A percentile compares a stretch with the other conserved stretches of the same genome.
These are phyloP conservation scores for Hyphopichia homilentoma DNA, from an alignment of 805 yeast genomes.

Conservation along the genomic window DNA sequence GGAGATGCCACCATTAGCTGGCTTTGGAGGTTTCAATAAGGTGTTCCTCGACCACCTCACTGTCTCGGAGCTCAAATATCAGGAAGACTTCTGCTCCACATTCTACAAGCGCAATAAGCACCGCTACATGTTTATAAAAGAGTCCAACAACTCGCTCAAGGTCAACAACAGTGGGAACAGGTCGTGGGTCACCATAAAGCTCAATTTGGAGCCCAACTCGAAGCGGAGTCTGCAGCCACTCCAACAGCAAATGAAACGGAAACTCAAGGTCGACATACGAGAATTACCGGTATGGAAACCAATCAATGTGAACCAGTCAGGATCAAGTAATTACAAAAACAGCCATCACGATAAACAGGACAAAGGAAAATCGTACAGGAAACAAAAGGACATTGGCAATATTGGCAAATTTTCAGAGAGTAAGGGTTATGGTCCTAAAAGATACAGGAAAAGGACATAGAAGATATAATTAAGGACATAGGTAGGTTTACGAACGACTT, in stretches of 20 bases:
- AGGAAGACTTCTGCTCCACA: conserved; percentile 26
- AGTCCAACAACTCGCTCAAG: conserved; percentile 23
- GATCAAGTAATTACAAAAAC: too few relatives aligned
- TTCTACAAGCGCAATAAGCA: conserved; percentile 29
- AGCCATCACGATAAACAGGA: too few relatives aligned
- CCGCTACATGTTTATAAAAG: conserved; percentile 34
- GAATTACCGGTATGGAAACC: conserved; percentile 26
- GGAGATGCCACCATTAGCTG: too few relatives aligned
- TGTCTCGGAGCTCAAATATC: conserved; percentile 5
- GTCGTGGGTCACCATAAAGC: conserved; percentile 23
- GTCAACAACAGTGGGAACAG: conserved; percentile 20
- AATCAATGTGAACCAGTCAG: conserved; percentile 6
- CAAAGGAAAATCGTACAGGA: too few relatives aligned
- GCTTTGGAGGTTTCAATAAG: background rate
- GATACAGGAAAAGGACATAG: too few relatives aligned
- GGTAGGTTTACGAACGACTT: too few relatives aligned
- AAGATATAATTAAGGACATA: too few relatives aligned
- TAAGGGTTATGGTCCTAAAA: too few relatives aligned
- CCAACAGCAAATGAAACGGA: conserved; percentile 5
- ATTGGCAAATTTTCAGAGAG: too few relatives aligned
- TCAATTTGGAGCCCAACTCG: conserved; percentile 7
- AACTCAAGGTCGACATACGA: conserved; percentile 23
- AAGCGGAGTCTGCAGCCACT: too few relatives aligned
- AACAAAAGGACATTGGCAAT: too few relatives aligned
- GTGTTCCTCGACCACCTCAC: background rate